Conservation (phyloP, 2,329 filamentous ascomycete genomes). For the Claviceps pazoutovae region DNA sequence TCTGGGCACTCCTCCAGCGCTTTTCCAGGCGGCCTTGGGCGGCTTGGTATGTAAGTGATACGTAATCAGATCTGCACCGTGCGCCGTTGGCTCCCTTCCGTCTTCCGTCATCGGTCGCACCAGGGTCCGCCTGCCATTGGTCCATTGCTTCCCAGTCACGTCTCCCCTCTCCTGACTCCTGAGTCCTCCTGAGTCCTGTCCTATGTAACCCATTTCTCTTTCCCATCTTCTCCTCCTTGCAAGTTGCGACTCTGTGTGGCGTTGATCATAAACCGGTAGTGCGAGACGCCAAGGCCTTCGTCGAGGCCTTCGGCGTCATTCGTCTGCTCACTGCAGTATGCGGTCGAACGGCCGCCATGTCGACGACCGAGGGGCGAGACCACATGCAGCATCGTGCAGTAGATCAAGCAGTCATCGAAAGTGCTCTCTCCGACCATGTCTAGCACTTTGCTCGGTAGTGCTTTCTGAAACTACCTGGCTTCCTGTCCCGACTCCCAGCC, state of each 20-base stretch:
- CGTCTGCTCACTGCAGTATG: not conserved
- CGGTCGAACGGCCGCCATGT: not conserved
- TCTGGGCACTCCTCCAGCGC: not conserved
- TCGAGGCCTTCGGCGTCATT: not conserved
- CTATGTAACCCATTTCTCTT: too few relatives aligned
- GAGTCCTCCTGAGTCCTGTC: too few relatives aligned
- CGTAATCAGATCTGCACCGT: not conserved
- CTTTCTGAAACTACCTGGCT: too few relatives aligned
- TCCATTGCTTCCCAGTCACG: too few relatives aligned
- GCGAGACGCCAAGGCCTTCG: constrained; percentile 3
- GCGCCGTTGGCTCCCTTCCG: not conserved
- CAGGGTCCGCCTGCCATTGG: not conserved
- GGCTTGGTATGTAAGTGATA: too few relatives aligned
- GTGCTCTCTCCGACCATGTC: not conserved
- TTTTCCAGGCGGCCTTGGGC: not conserved
- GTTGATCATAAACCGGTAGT: constrained; percentile 2
- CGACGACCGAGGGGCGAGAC: not conserved
- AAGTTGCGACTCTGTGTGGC: not conserved
- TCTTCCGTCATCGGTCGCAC: not conserved
- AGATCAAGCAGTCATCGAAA: not conserved
- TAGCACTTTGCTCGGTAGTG: not conserved
- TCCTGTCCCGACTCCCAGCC: too few relatives aligned
- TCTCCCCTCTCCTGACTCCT: too few relatives aligned
- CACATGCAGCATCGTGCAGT: not conserved
- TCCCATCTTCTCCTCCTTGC: not conserved